A percentile compares a stretch with the other conserved stretches of the same genome.
These are phyloP conservation scores for Tolypocladium inflatum DNA, from an alignment of 2,329 filamentous ascomycete species.

Conservation along the genomic window DNA sequence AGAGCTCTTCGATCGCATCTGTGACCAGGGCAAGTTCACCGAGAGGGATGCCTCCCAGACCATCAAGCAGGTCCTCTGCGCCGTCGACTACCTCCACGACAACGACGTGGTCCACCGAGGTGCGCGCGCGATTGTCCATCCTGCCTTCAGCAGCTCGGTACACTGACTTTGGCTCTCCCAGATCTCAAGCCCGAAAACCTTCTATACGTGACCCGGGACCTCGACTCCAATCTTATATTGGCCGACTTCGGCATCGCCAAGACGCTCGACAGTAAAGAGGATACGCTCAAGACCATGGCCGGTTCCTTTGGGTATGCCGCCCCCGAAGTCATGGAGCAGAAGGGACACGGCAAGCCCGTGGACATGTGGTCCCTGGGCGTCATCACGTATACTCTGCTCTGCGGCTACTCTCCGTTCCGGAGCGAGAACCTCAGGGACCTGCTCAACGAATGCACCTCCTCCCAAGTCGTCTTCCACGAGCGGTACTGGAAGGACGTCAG, in stretches of 20 bases:
- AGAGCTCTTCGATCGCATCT: constrained; percentile 96
- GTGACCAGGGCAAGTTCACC: constrained; percentile 95
- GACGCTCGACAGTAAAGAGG: constrained; percentile 83
- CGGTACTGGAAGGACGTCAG: constrained; percentile 98
- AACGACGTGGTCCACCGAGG: constrained; percentile 96
- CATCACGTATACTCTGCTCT: constrained; percentile 96
- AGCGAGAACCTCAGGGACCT: constrained; percentile 88
- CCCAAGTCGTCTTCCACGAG: constrained; percentile 86
- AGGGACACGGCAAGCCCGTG: constrained; percentile 93
- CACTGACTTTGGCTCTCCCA: constrained; percentile 24
- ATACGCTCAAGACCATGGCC: constrained; percentile 95
- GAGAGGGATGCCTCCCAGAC: constrained; percentile 96
- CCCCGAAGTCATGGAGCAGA: constrained; percentile 96
- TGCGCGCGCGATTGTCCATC: constrained; percentile 24
- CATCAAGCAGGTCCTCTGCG: constrained; percentile 85
- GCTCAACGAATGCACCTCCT: constrained; percentile 84
- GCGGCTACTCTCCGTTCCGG: constrained; percentile 95
- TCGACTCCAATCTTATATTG: constrained; percentile 77
- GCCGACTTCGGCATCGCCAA: constrained; percentile 99
- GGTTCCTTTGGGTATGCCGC: constrained; percentile 97
- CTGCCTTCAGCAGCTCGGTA: neutral
- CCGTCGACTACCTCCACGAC: constrained; percentile 87
- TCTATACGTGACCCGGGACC: constrained; percentile 73
- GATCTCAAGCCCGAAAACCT: constrained; percentile 98
- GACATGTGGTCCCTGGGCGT: constrained; percentile 99